These are phyloP conservation scores for Mytilinidion resinicola DNA, from an alignment of 495 filamentous ascomycete genomes.

Conservation along the genomic window DNA sequence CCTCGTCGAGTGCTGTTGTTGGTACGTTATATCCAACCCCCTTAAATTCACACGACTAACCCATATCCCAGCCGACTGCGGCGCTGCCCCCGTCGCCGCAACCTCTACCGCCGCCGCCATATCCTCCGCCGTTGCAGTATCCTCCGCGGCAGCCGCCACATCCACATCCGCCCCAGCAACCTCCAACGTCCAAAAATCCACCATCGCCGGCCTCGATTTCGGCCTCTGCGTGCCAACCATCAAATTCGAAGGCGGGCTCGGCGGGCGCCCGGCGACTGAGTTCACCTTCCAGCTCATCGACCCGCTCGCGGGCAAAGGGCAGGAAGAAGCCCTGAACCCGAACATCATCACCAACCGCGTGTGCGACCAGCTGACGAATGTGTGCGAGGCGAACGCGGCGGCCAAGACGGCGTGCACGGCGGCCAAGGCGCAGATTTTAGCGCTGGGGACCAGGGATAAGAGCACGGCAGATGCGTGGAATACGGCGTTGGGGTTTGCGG, in stretches of 20 bases:
- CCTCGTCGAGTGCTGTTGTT: slow-evolving; percentile 1
- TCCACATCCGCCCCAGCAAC: slow-evolving; percentile 7
- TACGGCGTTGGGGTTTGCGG: slow-evolving; percentile 24
- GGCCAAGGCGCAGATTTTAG: slow-evolving; percentile 31
- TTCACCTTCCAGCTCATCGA: slow-evolving; percentile 51
- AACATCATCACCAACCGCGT: slow-evolving; percentile 63
- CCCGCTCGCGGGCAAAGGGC: slow-evolving; percentile 42
- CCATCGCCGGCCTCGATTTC: slow-evolving; percentile 43
- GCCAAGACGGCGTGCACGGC: slow-evolving; percentile 41
- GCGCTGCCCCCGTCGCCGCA: slow-evolving; percentile 3
- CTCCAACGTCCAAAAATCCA: slow-evolving; percentile 13
- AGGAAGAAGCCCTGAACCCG: slow-evolving; percentile 51
- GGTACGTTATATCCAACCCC: slow-evolving; percentile 4
- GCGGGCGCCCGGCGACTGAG: slow-evolving; percentile 42
- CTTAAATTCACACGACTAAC: neutral
- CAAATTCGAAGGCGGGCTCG: slow-evolving; percentile 45
- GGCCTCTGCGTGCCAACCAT: slow-evolving; percentile 51
- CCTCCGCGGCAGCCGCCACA: slow-evolving; percentile 8
- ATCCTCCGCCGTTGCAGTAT: neutral
- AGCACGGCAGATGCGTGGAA: slow-evolving; percentile 37
- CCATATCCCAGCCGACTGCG: neutral
- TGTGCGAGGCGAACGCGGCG: slow-evolving; percentile 39
- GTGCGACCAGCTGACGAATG: slow-evolving; percentile 45
- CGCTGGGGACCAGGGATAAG: slow-evolving; percentile 29
- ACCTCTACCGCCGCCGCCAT: neutral